These are phyloP conservation scores for Extremus antarcticus DNA, from an alignment of 495 filamentous ascomycete genomes.

Conservation along the genomic window DNA sequence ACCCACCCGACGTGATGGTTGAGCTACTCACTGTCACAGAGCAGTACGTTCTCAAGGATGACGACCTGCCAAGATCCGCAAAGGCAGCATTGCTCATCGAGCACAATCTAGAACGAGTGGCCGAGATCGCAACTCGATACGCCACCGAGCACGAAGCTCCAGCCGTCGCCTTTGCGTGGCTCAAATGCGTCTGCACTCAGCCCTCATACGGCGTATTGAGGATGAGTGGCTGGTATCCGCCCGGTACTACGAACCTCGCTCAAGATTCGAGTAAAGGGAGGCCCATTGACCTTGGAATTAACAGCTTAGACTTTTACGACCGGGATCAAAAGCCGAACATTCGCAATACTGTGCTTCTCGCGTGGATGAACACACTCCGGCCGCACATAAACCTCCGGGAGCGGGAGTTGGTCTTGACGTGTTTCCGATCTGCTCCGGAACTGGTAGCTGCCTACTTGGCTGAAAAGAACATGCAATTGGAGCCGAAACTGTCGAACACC, in stretches of 20 bases:
- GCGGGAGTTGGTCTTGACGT: constrained; percentile 63
- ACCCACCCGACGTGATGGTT: constrained; percentile 55
- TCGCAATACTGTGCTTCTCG: constrained; percentile 60
- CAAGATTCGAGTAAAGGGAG: constrained; percentile 23
- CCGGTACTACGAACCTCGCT: constrained; percentile 40
- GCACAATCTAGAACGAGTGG: constrained; percentile 45
- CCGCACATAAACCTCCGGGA: constrained; percentile 75
- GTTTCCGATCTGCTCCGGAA: constrained; percentile 74
- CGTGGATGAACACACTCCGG: constrained; percentile 66
- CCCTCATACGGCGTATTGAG: constrained; percentile 55
- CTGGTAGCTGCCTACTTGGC: constrained; percentile 76
- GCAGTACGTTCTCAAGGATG: constrained; percentile 56
- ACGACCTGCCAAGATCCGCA: constrained; percentile 51
- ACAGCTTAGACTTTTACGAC: constrained; percentile 55
- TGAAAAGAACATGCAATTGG: constrained; percentile 70
- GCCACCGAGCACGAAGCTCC: constrained; percentile 45
- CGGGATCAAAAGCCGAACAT: constrained; percentile 51
- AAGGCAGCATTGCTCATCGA: constrained; percentile 65
- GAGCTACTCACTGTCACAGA: constrained; percentile 58
- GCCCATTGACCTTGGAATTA: constrained; percentile 55
- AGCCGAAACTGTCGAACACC: constrained; percentile 79
- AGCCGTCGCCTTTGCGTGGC: constrained; percentile 52
- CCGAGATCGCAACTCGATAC: constrained; percentile 13
- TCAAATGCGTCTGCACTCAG: constrained; percentile 62
- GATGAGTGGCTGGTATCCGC: constrained; percentile 62